Conservation (phyloP, 2,329 filamentous ascomycete species). For the Colletotrichum orchidophilum region DNA sequence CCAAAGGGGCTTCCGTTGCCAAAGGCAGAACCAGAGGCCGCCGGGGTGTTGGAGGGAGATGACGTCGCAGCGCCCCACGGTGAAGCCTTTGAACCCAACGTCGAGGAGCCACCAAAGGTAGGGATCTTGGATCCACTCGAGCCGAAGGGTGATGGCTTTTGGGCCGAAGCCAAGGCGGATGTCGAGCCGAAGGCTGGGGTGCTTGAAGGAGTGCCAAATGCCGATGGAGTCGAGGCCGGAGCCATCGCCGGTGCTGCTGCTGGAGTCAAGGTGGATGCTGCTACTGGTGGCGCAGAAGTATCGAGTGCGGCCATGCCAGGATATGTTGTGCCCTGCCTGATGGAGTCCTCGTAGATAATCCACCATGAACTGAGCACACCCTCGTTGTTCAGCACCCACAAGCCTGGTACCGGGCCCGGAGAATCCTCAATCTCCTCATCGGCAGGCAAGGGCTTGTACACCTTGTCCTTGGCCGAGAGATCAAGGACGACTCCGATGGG, state of each 20-base stretch:
- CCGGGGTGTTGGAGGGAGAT: slow-evolving; percentile 27
- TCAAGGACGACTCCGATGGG: slow-evolving; percentile 85
- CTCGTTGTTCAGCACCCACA: slow-evolving; percentile 89
- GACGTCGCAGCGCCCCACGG: slow-evolving; percentile 55
- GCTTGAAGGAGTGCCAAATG: slow-evolving; percentile 36
- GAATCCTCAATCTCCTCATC: slow-evolving; percentile 84
- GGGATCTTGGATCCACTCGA: slow-evolving; percentile 42
- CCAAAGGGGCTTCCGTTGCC: slow-evolving; percentile 56
- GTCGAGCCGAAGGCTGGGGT: slow-evolving; percentile 40
- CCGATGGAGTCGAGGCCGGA: slow-evolving; percentile 31
- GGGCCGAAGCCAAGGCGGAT: slow-evolving; percentile 51
- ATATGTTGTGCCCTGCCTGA: slow-evolving; percentile 78
- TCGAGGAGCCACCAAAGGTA: slow-evolving; percentile 58
- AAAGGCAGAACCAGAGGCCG: slow-evolving; percentile 48
- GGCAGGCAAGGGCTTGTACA: slow-evolving; percentile 78
- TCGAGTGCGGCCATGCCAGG: slow-evolving; percentile 67
- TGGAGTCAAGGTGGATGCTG: slow-evolving; percentile 21
- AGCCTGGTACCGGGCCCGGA: slow-evolving; percentile 80
- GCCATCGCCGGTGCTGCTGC: slow-evolving; percentile 28
- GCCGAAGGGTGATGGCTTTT: slow-evolving; percentile 33
- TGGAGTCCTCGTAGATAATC: slow-evolving; percentile 89
- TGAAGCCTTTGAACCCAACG: slow-evolving; percentile 61
- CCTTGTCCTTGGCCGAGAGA: slow-evolving; percentile 82
- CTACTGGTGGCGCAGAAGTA: slow-evolving; percentile 40
- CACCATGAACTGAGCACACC: slow-evolving; percentile 89